These are phyloP conservation scores for Pseudogymnoascus sp. DNA, from an alignment of 2,329 filamentous ascomycete species.

Conservation along the genomic window DNA sequence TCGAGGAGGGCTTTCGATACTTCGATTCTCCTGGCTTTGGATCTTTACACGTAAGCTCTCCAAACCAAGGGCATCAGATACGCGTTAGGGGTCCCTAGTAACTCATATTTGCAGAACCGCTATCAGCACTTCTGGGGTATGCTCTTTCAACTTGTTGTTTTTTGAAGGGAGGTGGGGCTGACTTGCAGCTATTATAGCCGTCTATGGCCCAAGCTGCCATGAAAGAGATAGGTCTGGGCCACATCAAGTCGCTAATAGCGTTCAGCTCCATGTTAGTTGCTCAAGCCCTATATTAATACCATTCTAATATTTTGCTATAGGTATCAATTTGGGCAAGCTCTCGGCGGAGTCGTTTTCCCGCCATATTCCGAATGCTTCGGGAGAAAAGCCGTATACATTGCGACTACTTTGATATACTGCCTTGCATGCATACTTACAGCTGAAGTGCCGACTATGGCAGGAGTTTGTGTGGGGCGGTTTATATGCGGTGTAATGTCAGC, in stretches of 20 bases:
- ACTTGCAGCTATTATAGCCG: conserved; percentile 11
- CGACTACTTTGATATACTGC: conserved; percentile 27
- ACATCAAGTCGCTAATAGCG: conserved; percentile 18
- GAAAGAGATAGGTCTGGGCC: conserved; percentile 14
- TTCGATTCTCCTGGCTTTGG: conserved; percentile 15
- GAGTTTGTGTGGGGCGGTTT: conserved; percentile 34
- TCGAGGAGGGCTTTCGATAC: conserved; percentile 18
- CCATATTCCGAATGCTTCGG: conserved; percentile 33
- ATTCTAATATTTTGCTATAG: conserved; percentile 12
- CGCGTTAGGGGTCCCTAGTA: neutral
- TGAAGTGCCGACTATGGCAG: conserved; percentile 28
- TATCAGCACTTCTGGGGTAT: conserved; percentile 18
- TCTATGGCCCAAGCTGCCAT: conserved; percentile 17
- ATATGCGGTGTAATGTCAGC: conserved; percentile 38
- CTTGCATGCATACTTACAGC: conserved; percentile 32
- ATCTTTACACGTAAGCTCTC: conserved; percentile 19
- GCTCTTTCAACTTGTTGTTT: neutral
- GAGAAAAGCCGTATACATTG: conserved; percentile 28
- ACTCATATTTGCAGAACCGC: conserved; percentile 10
- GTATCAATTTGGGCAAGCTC: conserved; percentile 31
- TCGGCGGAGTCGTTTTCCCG: conserved; percentile 32
- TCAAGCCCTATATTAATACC: conserved; percentile 11
- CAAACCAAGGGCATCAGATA: neutral
- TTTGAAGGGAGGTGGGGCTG: neutral
- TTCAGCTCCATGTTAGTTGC: conserved; percentile 13